A percentile compares a stretch with the other conserved stretches of the same genome.
Evolutionary conservation across 352 stramenopile genomes (phyloP).

Genomic region (Pythium sukuiense): DNA sequence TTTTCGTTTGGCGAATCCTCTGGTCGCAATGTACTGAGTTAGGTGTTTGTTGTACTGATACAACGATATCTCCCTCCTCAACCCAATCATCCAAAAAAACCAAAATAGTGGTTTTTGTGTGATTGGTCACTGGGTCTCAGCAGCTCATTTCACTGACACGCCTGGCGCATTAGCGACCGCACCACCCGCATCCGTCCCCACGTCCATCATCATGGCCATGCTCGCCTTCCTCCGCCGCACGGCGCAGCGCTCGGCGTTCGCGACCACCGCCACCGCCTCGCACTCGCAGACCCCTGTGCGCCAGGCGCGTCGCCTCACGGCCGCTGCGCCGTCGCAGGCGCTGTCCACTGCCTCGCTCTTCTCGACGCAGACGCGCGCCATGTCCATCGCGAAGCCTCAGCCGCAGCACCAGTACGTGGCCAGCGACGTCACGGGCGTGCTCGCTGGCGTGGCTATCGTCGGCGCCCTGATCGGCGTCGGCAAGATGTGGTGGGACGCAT

Average conservation of each 20-base stretch:
- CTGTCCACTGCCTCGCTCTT: constrained; percentile 20
- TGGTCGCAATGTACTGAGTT: constrained; percentile 6
- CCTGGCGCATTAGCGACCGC: constrained; percentile 7
- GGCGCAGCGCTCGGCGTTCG: constrained; percentile 25
- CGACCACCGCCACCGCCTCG: constrained; percentile 3
- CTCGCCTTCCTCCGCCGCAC: constrained; percentile 34
- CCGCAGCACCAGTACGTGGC: constrained; percentile 31
- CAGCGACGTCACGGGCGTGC: constrained; percentile 61
- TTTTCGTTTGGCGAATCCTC: neutral
- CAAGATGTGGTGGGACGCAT: constrained; percentile 88
- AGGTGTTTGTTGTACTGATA: neutral
- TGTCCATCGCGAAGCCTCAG: neutral
- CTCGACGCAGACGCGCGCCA: constrained; percentile 17
- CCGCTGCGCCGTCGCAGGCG: constrained; percentile 5
- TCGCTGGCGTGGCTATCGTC: constrained; percentile 68
- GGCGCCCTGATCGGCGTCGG: constrained; percentile 67
- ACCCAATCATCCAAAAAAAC: neutral
- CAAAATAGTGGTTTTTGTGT: neutral
- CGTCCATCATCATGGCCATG: constrained; percentile 29
- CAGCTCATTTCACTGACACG: constrained; percentile 4
- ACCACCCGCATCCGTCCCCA: constrained; percentile 11
- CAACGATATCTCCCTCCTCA: neutral
- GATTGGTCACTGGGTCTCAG: constrained; percentile 1
- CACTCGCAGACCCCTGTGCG: neutral
- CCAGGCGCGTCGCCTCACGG: neutral